Percentiles rank a stretch among this genome's conserved stretches.
These are phyloP conservation scores for Rosellinia necatrix DNA, from an alignment of 2,329 filamentous ascomycete genomes.

Conservation along the genomic window DNA sequence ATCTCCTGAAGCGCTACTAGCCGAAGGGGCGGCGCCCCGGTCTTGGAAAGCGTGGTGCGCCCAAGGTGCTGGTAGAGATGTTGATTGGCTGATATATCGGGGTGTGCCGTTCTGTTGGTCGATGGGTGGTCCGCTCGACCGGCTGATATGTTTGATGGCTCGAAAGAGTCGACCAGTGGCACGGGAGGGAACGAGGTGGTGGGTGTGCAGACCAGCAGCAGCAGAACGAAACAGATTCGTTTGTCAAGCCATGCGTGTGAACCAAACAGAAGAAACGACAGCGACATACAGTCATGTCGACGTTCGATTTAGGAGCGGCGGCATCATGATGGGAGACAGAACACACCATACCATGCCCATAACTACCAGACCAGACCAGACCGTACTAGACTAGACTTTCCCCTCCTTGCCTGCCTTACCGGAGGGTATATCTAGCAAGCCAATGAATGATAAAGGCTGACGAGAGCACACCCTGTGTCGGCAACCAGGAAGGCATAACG, in stretches of 20 bases:
- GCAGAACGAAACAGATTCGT: conserved; percentile 1
- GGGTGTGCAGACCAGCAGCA: not conserved
- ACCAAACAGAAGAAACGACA: not conserved
- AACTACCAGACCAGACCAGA: not conserved
- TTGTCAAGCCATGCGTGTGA: not conserved
- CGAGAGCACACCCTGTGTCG: too few relatives aligned
- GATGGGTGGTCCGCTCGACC: conserved; percentile 22
- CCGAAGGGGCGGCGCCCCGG: conserved; percentile 2
- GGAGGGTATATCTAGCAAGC: not conserved
- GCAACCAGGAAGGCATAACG: conserved; percentile 1
- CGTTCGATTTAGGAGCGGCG: not conserved
- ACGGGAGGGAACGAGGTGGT: conserved; percentile 9
- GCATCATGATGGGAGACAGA: not conserved
- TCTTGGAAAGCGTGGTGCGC: conserved; percentile 9
- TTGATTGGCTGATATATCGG: conserved; percentile 22
- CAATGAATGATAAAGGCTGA: too few relatives aligned
- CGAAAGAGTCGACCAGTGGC: conserved; percentile 9
- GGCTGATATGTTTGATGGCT: conserved; percentile 20
- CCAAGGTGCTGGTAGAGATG: conserved; percentile 26
- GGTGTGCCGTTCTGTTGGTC: conserved; percentile 9
- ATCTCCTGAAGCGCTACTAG: conserved; percentile 3
- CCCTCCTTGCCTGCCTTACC: too few relatives aligned
- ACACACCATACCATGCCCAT: not conserved
- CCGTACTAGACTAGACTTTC: too few relatives aligned
- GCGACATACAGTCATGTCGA: not conserved